Evolutionary conservation across 306 rosid species (phyloP), one percentile per base, ranked within the genome.

Genomic region (Corylus avellana): DNA sequence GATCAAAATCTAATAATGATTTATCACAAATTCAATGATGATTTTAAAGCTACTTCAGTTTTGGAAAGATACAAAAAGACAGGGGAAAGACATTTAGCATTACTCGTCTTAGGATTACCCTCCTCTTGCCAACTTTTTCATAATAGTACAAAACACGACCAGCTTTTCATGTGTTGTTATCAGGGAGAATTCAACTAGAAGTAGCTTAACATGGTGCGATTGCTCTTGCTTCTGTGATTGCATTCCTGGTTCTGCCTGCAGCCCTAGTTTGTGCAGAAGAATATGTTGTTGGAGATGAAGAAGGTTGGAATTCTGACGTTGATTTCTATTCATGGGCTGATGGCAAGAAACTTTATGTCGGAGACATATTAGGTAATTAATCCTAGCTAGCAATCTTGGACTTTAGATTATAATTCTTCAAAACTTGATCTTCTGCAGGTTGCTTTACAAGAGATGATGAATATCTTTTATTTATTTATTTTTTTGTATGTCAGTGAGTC

Each of bases 311-410:
- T 42, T 42, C 46, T 42, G 46, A 42, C 46, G 46, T 42, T 6
- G 46, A 67, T 68, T 68, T 39, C 56, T n/a, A 54, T 39, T 47
- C 67, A 20, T 77, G 74, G 68, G 42, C 73, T 20, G 80, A 68
- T 42, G 56, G 18, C 54, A 67, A 77, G 47, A 77, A 25, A 1
- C 54, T 77, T 73, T 70, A 54, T 42, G 75, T 22, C 11, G 55
- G 75, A 53, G 80, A 67, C 70, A 20, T 42, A 20, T 29, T 67
- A 14, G 42, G 80, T 77, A 32, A 75, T 62, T 46, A 75, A 12
- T 27, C 20, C 8, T 42, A 42, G 46, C 6, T 29, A 22, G 25
- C 25, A 39, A 39, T 39, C 44, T 3, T 39, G 44, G 44, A 39
- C 44, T 39, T 35, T 3, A 37, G 42, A 37, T 37, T 37, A 1